Conservation (phyloP, 1,284 basidiomycete genomes). For the Chondrostereum purpureum region DNA sequence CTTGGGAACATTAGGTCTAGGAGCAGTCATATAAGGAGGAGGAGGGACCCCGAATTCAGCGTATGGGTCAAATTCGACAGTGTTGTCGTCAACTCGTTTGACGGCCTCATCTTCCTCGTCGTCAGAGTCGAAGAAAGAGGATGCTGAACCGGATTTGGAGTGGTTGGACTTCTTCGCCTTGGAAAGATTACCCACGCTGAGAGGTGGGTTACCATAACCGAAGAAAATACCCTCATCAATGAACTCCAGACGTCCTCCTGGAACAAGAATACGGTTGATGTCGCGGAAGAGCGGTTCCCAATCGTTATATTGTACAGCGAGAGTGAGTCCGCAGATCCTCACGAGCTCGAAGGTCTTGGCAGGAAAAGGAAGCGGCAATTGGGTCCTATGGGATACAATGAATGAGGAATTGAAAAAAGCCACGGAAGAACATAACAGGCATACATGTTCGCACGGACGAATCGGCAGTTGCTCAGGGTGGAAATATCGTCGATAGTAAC, state of each 20-base stretch:
- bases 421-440: slow-evolving; percentile 20
- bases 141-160: not conserved
- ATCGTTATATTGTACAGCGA: slow-evolving; percentile 49
- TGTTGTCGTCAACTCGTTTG: too few species aligned
- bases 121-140: not conserved
- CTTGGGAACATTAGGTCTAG: not conserved
- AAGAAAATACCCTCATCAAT: not conserved
- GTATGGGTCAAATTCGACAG: not conserved
- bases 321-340: slow-evolving; percentile 57
- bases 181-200: too few species aligned
- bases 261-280: slow-evolving; percentile 51
- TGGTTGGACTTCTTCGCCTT: too few species aligned
- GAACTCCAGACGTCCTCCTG: not conserved
- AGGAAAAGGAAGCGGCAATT: slow-evolving; percentile 49
- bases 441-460: slow-evolving; percentile 62
- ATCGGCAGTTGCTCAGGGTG: slow-evolving; percentile 41
- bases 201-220: not conserved
- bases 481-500: slow-evolving; percentile 31
- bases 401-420: slow-evolving; percentile 8
- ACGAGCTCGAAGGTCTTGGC: slow-evolving; percentile 62
- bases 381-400: slow-evolving; percentile 41
- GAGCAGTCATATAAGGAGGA: not conserved
- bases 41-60: not conserved
- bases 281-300: slow-evolving; percentile 57
- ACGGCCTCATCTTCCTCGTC: not conserved